Evolutionary conservation across 2,329 filamentous ascomycete species (phyloP).

Genomic region (Beauveria scarabaeidicola): DNA sequence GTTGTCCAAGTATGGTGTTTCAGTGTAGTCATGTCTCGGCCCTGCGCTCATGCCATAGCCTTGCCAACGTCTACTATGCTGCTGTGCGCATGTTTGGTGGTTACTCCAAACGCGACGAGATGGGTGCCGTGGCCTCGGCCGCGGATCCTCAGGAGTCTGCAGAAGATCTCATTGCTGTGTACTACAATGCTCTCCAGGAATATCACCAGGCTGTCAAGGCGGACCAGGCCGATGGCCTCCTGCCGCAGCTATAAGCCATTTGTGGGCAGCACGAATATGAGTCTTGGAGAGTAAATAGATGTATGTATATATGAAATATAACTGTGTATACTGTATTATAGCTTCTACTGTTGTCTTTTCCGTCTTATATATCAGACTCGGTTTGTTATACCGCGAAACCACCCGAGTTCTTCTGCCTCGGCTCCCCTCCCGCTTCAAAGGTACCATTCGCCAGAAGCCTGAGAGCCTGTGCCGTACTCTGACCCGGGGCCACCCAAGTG

Average conservation of each 20-base stretch:
- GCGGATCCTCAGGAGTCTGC: constrained; percentile 3
- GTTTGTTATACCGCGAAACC: constrained; percentile 45
- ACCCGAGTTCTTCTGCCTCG: constrained; percentile 67
- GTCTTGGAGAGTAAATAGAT: neutral
- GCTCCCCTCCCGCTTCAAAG: constrained; percentile 77
- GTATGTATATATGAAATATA: neutral
- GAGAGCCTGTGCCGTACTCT: constrained; percentile 67
- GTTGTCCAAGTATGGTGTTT: constrained; percentile 18
- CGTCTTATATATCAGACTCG: neutral
- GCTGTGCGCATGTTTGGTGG: constrained; percentile 24
- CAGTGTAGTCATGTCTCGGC: constrained; percentile 18
- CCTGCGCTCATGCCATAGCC: constrained; percentile 17
- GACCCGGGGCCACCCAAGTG: constrained; percentile 56
- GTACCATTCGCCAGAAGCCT: constrained; percentile 51
- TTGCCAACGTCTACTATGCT: constrained; percentile 26
- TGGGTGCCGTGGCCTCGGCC: neutral
- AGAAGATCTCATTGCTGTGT: constrained; percentile 16
- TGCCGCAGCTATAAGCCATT: neutral
- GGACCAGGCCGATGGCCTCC: constrained; percentile 19
- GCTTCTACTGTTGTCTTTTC: neutral
- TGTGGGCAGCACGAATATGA: neutral
- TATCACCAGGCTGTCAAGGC: constrained; percentile 21
- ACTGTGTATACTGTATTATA: neutral
- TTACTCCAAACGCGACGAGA: neutral
- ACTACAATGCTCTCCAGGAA: constrained; percentile 20